phyloP scores from a whole-genome alignment of 2,329 filamentous ascomycete species.

The Beauveria varroae region DNA sequence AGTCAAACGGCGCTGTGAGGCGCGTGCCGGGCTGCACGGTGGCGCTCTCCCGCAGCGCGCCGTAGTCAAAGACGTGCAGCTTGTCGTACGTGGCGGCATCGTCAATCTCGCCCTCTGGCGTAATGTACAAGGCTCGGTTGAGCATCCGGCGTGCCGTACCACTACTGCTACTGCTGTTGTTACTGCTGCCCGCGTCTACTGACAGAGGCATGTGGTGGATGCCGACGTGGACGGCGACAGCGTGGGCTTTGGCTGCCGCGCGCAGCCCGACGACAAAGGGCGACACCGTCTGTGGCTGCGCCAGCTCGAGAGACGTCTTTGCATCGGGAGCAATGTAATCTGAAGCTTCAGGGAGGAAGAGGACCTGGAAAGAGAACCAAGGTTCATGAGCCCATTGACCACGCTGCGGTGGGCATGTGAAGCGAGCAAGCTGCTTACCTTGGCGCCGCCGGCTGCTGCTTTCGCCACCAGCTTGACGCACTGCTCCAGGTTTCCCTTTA shows the following conservation, averaged over 20 bases:
- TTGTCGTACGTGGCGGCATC: constrained; percentile 63
- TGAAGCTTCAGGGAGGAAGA: constrained; percentile 87
- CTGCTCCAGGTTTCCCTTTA: constrained; percentile 71
- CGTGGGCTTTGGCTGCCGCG: constrained; percentile 54
- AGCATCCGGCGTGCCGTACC: constrained; percentile 27
- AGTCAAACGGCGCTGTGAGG: constrained; percentile 65
- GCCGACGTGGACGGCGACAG: constrained; percentile 73
- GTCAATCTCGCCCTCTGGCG: constrained; percentile 33
- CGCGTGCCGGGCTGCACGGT: constrained; percentile 60
- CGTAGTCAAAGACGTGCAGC: constrained; percentile 78
- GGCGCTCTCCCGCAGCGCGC: constrained; percentile 38
- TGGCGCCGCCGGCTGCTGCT: constrained; percentile 68
- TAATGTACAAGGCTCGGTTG: constrained; percentile 48
- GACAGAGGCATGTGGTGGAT: constrained; percentile 63
- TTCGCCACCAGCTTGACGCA: constrained; percentile 65
- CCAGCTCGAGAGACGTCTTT: constrained; percentile 63
- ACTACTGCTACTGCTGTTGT: neutral
- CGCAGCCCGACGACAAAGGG: constrained; percentile 72
- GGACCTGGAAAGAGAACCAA: constrained; percentile 39
- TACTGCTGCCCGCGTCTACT: constrained; percentile 7
- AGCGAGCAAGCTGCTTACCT: constrained; percentile 42
- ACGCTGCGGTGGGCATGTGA: neutral
- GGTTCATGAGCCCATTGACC: constrained; percentile 12
- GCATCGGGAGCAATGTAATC: constrained; percentile 76
- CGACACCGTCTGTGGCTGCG: constrained; percentile 54